These are phyloP conservation scores for Glycine soja DNA, from an alignment of 306 rosid genomes.

Conservation along the genomic window DNA sequence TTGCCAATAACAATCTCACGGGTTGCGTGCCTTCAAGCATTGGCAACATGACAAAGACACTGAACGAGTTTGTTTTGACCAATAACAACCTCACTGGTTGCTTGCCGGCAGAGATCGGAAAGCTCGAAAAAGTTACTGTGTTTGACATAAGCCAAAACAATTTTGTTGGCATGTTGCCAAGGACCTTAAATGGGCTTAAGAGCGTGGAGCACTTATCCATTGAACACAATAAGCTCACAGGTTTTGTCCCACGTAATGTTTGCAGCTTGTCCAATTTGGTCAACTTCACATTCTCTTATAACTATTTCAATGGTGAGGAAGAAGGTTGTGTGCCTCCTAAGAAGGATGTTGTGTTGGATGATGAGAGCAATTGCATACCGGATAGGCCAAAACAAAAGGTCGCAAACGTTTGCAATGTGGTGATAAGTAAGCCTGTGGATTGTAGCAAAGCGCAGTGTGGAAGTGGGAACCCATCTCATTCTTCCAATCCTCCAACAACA, in stretches of 20 bases:
- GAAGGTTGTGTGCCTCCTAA: conserved; percentile 55
- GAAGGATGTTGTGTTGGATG: conserved; percentile 51
- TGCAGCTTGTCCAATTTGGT: conserved; percentile 62
- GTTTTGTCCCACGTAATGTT: conserved; percentile 57
- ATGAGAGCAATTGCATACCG: conserved; percentile 63
- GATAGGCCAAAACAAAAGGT: conserved; percentile 67
- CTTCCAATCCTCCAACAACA: neutral
- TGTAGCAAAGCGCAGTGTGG: conserved; percentile 73
- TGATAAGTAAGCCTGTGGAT: conserved; percentile 68
- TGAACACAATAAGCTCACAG: conserved; percentile 65
- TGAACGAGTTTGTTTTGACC: conserved; percentile 60
- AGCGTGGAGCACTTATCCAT: conserved; percentile 52
- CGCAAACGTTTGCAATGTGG: conserved; percentile 44
- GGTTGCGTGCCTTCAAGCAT: conserved; percentile 75
- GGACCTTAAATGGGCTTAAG: conserved; percentile 42
- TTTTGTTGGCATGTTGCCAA: conserved; percentile 67
- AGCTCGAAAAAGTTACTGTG: conserved; percentile 41
- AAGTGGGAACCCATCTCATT: neutral
- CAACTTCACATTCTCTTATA: conserved; percentile 66
- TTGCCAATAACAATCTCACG: conserved; percentile 61
- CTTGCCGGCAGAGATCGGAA: conserved; percentile 62
- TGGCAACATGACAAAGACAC: conserved; percentile 61
- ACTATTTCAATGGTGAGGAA: conserved; percentile 72
- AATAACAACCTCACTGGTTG: conserved; percentile 70
- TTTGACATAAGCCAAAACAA: conserved; percentile 61